phyloP scores from a whole-genome alignment of 345 rosid genomes.

The Corchorus capsularis region DNA sequence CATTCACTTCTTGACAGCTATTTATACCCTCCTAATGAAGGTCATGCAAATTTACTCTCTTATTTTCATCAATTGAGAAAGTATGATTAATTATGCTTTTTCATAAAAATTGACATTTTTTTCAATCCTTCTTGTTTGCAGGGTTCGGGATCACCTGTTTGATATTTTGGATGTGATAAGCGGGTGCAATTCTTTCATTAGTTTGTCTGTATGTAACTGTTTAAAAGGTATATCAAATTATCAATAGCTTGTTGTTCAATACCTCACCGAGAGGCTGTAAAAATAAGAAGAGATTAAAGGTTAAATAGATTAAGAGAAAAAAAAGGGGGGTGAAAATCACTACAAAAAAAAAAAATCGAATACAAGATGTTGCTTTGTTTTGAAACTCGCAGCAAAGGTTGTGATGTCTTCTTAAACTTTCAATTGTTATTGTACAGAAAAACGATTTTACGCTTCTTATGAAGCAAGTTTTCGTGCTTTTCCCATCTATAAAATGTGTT shows the following conservation, averaged over 20 bases:
- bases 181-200: constrained; percentile 59
- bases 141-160: constrained; percentile 36
- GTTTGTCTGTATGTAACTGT: constrained; percentile 53
- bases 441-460: constrained; percentile 18
- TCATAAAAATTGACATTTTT: constrained; percentile 13
- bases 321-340: constrained; percentile 10
- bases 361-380: constrained; percentile 32
- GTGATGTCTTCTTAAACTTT: constrained; percentile 20
- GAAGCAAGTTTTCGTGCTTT: constrained; percentile 16
- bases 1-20: constrained; percentile 72
- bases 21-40: constrained; percentile 35
- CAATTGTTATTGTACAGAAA: constrained; percentile 33
- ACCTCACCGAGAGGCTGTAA: constrained; percentile 44
- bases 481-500: constrained; percentile 8
- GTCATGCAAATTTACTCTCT: constrained; percentile 19
- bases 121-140: constrained; percentile 27
- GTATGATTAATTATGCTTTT: background rate
- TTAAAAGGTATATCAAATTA: constrained; percentile 32
- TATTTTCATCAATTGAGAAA: background rate
- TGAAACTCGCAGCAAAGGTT: constrained; percentile 28
- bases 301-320: background rate
- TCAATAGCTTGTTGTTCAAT: constrained; percentile 23
- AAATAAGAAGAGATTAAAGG: constrained; percentile 41
- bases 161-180: constrained; percentile 27
- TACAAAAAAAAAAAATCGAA: constrained; percentile 20